Evolutionary conservation across 2,329 filamentous ascomycete species (phyloP).

Genomic region (Colletotrichum filicis): DNA sequence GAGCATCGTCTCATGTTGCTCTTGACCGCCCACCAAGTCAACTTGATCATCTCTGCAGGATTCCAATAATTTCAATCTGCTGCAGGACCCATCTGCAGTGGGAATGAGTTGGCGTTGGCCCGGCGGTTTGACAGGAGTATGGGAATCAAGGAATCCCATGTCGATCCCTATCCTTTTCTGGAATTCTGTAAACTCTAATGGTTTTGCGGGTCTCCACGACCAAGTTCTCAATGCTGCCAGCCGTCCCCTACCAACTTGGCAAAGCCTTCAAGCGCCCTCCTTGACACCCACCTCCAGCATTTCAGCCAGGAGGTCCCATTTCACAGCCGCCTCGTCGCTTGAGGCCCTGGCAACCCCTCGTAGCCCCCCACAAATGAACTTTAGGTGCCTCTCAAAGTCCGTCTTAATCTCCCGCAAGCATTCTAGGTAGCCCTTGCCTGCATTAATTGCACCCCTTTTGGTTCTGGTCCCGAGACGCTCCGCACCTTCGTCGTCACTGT

Average conservation of each 20-base stretch:
- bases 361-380: constrained; percentile 79
- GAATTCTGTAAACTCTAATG: constrained; percentile 28
- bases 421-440: constrained; percentile 57
- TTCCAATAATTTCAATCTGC: constrained; percentile 23
- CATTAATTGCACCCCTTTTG: constrained; percentile 27
- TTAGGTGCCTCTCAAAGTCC: constrained; percentile 73
- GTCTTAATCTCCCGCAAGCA: constrained; percentile 66
- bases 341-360: constrained; percentile 80
- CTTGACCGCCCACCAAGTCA: constrained; percentile 2
- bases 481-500: constrained; percentile 50
- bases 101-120: constrained; percentile 5
- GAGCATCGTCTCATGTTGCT: constrained; percentile 6
- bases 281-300: constrained; percentile 71
- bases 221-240: constrained; percentile 17
- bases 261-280: constrained; percentile 22
- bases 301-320: constrained; percentile 86
- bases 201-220: constrained; percentile 29
- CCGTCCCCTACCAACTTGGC: constrained; percentile 1
- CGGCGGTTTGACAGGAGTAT: constrained; percentile 15
- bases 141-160: constrained; percentile 34
- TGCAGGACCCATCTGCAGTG: constrained; percentile 20
- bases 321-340: constrained; percentile 65
- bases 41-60: constrained; percentile 17
- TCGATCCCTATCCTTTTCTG: constrained; percentile 23
- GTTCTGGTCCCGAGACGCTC: constrained; percentile 37